Evolutionary conservation across 768 basidiomycete genomes (phyloP).

Genomic region (Psilocybe cubensis): DNA sequence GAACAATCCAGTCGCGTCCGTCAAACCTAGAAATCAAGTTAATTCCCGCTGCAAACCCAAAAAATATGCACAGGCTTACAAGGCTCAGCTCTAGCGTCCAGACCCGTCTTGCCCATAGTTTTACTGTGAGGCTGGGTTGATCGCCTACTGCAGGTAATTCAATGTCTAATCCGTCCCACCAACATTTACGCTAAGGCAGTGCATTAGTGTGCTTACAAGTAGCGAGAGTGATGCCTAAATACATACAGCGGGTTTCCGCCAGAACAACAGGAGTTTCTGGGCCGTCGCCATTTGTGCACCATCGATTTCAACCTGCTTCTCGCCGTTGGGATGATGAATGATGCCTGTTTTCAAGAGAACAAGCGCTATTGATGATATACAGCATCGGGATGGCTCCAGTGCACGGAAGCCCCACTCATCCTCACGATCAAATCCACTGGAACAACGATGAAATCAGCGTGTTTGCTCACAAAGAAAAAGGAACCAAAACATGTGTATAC

Average conservation of each 20-base stretch:
- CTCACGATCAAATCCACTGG: constrained; percentile 94
- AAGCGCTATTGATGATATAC: constrained; percentile 97
- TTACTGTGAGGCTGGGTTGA: constrained; percentile 60
- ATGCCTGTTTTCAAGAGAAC: constrained; percentile 98
- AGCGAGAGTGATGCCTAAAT: constrained; percentile 6
- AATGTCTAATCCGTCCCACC: constrained; percentile 98
- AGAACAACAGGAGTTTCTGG: constrained; percentile 95
- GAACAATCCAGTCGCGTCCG: constrained; percentile 3
- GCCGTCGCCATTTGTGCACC: constrained; percentile 95
- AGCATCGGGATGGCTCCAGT: constrained; percentile 93
- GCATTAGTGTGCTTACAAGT: constrained; percentile 12
- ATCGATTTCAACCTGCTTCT: constrained; percentile 81
- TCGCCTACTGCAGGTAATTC: constrained; percentile 68
- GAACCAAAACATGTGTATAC: constrained; percentile 43
- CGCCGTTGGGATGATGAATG: constrained; percentile 69
- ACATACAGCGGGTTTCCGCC: constrained; percentile 99
- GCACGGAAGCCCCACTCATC: constrained; percentile 98
- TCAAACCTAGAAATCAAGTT: constrained; percentile 23
- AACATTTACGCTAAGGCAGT: constrained; percentile 84
- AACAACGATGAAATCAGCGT: constrained; percentile 11
- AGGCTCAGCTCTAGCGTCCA: constrained; percentile 98
- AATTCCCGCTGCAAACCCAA: background rate
- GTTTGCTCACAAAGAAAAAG: background rate
- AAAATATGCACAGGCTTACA: constrained; percentile 47
- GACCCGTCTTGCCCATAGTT: constrained; percentile 96